phyloP scores from a whole-genome alignment of 495 filamentous ascomycete genomes.

The Pyrenula aspistea region DNA sequence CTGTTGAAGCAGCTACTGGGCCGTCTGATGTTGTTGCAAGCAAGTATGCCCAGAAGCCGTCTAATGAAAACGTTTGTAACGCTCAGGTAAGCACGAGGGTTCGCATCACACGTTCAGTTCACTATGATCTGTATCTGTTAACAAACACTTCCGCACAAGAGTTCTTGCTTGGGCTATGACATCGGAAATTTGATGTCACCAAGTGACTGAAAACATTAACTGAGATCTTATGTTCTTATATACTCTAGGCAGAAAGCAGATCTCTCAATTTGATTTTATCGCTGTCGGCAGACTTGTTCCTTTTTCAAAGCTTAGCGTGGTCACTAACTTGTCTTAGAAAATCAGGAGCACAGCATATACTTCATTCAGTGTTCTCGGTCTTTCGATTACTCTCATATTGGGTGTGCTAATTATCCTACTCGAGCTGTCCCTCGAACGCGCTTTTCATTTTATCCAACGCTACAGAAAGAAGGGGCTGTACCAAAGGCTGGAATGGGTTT shows the following conservation, averaged over 20 bases:
- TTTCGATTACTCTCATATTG: background rate
- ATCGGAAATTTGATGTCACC: no score
- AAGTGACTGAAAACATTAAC: no score
- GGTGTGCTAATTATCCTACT: background rate
- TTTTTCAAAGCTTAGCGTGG: background rate
- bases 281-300: no score
- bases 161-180: no score
- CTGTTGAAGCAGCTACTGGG: background rate
- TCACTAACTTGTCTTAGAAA: background rate
- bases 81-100: background rate
- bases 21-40: background rate
- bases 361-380: background rate
- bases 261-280: no score
- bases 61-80: background rate
- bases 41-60: background rate
- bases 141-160: no score
- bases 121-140: no score
- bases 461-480: background rate
- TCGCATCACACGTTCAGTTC: no score
- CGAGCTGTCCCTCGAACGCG: background rate
- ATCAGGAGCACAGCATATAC: background rate
- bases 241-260: background rate
- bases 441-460: background rate
- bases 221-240: no score
- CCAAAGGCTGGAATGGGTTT: background rate